A percentile compares a stretch with the other conserved stretches of the same genome.
These are phyloP conservation scores for Sapria himalayana DNA, from an alignment of 345 rosid species.

Conservation along the genomic window DNA sequence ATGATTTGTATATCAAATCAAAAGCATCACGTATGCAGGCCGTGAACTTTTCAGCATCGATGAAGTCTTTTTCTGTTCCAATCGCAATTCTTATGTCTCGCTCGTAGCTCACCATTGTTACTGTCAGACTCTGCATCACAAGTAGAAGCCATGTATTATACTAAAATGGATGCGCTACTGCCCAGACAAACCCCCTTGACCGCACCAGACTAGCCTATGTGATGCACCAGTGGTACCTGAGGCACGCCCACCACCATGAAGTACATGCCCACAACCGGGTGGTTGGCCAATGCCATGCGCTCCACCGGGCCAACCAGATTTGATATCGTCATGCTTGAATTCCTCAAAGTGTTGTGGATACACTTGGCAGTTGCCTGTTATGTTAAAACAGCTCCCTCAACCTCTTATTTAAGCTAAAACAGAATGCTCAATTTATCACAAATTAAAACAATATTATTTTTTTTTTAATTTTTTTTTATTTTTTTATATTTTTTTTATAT, in stretches of 20 bases:
- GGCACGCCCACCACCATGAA: slow-evolving; percentile 23
- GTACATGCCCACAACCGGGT: slow-evolving; percentile 27
- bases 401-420: no score
- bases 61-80: slow-evolving; percentile 17
- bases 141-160: neutral
- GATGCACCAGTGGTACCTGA: no score
- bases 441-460: neutral
- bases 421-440: neutral
- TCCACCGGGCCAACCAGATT: slow-evolving; percentile 28
- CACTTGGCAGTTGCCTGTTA: slow-evolving; percentile 16
- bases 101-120: slow-evolving; percentile 15
- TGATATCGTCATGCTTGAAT: slow-evolving; percentile 29
- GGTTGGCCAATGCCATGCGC: slow-evolving; percentile 21
- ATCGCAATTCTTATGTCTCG: slow-evolving; percentile 16
- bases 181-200: no score
- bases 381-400: no score
- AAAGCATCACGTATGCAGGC: slow-evolving; percentile 11
- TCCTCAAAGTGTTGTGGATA: slow-evolving; percentile 18
- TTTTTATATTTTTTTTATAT: no score
- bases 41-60: slow-evolving; percentile 13
- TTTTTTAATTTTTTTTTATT: neutral
- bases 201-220: no score
- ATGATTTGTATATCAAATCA: slow-evolving; percentile 12
- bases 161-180: no score
- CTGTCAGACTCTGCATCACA: slow-evolving; percentile 9